Conservation (phyloP, 2,329 filamentous ascomycete genomes). For the Capronia americana region DNA sequence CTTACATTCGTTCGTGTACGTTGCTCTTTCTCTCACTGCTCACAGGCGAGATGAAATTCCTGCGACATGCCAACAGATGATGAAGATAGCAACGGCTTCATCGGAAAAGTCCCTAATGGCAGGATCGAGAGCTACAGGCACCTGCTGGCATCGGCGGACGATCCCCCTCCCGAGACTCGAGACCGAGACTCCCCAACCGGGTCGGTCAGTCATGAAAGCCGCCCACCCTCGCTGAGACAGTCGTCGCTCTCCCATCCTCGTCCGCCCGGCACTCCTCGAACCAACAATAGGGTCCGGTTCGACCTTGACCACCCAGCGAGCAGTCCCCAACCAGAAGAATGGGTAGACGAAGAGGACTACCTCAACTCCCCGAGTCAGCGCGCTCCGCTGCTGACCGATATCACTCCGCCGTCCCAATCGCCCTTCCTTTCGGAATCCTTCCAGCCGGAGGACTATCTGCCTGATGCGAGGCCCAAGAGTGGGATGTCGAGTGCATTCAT, state of each 20-base stretch:
- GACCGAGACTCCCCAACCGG: constrained; percentile 33
- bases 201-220: constrained; percentile 27
- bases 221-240: constrained; percentile 43
- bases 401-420: constrained; percentile 78
- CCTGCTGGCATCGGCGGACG: constrained; percentile 24
- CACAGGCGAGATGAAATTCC: constrained; percentile 32
- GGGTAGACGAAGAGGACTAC: constrained; percentile 66
- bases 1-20: not conserved
- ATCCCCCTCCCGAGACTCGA: constrained; percentile 39
- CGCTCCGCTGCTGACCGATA: constrained; percentile 77
- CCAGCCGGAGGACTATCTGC: constrained; percentile 64
- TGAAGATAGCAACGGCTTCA: constrained; percentile 30
- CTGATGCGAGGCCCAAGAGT: constrained; percentile 76
- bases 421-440: constrained; percentile 67
- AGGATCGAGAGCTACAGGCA: constrained; percentile 28
- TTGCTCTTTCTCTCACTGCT: constrained; percentile 1
- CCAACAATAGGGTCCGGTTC: constrained; percentile 77
- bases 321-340: constrained; percentile 40
- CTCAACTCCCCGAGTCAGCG: constrained; percentile 59
- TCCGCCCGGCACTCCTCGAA: constrained; percentile 61
- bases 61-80: constrained; percentile 40
- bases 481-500: constrained; percentile 89
- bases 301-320: constrained; percentile 50
- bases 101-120: constrained; percentile 29
- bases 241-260: constrained; percentile 51